phyloP scores from a whole-genome alignment of 352 stramenopile species.

The Peronospora farinosa region DNA sequence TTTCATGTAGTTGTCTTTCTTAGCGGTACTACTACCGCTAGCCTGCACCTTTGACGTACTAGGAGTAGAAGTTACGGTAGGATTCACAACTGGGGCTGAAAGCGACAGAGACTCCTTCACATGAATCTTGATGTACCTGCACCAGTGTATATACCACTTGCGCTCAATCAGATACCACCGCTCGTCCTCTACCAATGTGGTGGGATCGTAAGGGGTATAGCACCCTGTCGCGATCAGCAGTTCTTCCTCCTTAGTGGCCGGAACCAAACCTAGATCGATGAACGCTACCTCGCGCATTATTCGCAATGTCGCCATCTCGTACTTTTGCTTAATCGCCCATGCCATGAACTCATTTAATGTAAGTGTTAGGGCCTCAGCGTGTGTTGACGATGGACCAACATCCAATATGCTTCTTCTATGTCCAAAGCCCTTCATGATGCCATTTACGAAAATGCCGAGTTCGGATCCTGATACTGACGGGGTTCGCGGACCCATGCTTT shows the following conservation, averaged over 20 bases:
- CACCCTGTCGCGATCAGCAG: constrained; percentile 62
- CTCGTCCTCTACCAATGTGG: constrained; percentile 71
- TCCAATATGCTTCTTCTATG: constrained; percentile 30
- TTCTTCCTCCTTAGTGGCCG: constrained; percentile 72
- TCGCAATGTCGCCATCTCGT: constrained; percentile 68
- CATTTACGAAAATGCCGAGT: constrained; percentile 73
- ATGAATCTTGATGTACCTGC: constrained; percentile 61
- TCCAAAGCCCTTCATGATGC: constrained; percentile 58
- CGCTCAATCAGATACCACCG: constrained; percentile 79
- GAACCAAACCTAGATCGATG: constrained; percentile 71
- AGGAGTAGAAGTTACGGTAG: constrained; percentile 22
- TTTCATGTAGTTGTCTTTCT: constrained; percentile 64
- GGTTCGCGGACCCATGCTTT: constrained; percentile 51
- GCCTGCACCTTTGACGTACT: constrained; percentile 35
- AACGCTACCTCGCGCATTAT: constrained; percentile 85
- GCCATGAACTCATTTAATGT: constrained; percentile 63
- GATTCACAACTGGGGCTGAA: constrained; percentile 11
- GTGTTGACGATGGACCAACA: constrained; percentile 26
- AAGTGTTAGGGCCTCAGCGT: constrained; percentile 35
- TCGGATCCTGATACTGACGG: constrained; percentile 74
- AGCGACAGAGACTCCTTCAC: constrained; percentile 33
- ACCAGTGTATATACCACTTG: constrained; percentile 85
- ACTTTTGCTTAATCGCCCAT: constrained; percentile 61
- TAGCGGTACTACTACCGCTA: constrained; percentile 19
- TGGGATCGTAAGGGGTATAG: constrained; percentile 67